These are phyloP conservation scores for Geotrichum macrosporum DNA, from an alignment of 1,139 yeast genomes.

Conservation along the genomic window DNA sequence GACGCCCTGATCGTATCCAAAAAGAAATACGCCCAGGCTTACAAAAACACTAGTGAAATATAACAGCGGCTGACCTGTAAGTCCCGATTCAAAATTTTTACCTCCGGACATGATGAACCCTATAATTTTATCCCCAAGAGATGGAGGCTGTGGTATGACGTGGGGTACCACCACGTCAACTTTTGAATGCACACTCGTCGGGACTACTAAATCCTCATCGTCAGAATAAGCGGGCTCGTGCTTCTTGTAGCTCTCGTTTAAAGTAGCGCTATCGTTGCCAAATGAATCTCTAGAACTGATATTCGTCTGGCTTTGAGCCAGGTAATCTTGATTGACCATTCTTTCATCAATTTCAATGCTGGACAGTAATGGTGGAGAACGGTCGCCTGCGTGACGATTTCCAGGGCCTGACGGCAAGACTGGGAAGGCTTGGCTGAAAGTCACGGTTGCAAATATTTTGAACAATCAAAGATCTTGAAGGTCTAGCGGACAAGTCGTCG, in stretches of 20 bases:
- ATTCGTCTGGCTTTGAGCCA: neutral
- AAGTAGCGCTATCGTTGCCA: neutral
- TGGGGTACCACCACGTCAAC: constrained; percentile 22
- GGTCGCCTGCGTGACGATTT: constrained; percentile 2
- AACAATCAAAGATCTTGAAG: neutral
- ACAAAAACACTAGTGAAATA: constrained; percentile 61
- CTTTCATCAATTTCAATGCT: constrained; percentile 27
- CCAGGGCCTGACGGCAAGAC: constrained; percentile 6
- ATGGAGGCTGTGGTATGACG: constrained; percentile 26
- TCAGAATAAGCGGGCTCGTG: constrained; percentile 6
- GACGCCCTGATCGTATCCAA: constrained; percentile 75
- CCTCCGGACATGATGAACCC: constrained; percentile 33
- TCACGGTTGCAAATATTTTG: constrained; percentile 3
- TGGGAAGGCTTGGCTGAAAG: constrained; percentile 12
- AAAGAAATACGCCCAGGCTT: constrained; percentile 59
- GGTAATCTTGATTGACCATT: constrained; percentile 4
- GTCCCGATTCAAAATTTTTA: constrained; percentile 33
- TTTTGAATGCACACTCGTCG: neutral
- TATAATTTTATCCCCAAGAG: constrained; percentile 28
- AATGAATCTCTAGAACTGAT: neutral
- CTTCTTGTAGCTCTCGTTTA: constrained; percentile 1
- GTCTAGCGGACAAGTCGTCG: neutral
- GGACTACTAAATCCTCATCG: constrained; percentile 18
- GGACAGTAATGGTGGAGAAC: constrained; percentile 3
- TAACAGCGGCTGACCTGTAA: constrained; percentile 39